Conservation (phyloP, 371 early-diverging fungal genomes). For the Mortierella sp. region DNA sequence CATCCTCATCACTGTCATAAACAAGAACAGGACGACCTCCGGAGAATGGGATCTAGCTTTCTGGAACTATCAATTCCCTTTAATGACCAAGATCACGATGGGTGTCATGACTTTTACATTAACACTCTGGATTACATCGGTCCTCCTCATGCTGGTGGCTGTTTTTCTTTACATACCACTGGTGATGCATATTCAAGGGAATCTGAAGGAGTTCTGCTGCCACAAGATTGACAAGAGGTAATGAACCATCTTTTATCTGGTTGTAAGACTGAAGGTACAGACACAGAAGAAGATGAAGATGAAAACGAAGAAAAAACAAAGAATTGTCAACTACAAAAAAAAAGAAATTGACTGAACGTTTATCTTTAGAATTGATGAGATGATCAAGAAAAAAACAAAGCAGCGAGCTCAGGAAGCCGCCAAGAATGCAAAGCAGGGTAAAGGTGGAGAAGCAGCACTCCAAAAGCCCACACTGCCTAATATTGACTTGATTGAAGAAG, state of each 20-base stretch:
- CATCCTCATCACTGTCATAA: conserved; percentile 26
- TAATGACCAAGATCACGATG: conserved; percentile 16
- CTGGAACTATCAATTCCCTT: not conserved
- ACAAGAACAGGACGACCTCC: not conserved
- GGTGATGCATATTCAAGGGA: conserved; percentile 83
- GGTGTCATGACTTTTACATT: conserved; percentile 45
- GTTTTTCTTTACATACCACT: conserved; percentile 82
- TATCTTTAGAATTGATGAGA: conserved; percentile 48
- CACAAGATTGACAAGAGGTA: conserved; percentile 92
- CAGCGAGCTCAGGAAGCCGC: conserved; percentile 43
- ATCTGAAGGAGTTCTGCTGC: conserved; percentile 91
- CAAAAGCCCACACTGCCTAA: conserved; percentile 46
- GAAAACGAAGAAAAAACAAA: too few relatives aligned
- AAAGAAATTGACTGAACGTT: too few relatives aligned
- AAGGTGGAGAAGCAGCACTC: conserved; percentile 27
- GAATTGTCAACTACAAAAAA: too few relatives aligned
- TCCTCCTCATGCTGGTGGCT: conserved; percentile 66
- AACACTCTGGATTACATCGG: conserved; percentile 53
- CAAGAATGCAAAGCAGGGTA: conserved; percentile 38
- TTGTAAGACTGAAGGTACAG: too few relatives aligned
- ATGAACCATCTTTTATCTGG: not conserved
- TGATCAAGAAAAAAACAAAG: conserved; percentile 46
- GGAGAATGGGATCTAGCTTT: not conserved
- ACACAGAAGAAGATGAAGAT: too few relatives aligned
- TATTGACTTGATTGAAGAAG: conserved; percentile 37